phyloP scores from a whole-genome alignment of 371 early-diverging fungal species.

The Vairimorpha ceranae region DNA sequence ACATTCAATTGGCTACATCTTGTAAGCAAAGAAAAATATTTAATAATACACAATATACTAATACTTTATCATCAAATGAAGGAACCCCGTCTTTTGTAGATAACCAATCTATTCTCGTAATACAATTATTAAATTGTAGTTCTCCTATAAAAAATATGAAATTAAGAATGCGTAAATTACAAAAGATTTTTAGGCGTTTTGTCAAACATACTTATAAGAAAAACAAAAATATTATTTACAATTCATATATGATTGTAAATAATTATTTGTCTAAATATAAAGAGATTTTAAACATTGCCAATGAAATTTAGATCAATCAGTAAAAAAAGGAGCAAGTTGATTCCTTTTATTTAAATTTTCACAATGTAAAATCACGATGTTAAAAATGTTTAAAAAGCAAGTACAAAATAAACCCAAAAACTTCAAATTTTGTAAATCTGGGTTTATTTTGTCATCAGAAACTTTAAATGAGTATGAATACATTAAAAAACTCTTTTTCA shows the following conservation, averaged over 20 bases:
- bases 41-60: too few relatives aligned
- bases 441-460: background rate
- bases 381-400: background rate
- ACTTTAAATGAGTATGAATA: slow-evolving; percentile 11
- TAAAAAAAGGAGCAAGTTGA: background rate
- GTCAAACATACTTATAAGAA: background rate
- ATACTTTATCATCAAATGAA: background rate
- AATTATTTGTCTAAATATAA: background rate
- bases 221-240: background rate
- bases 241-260: background rate
- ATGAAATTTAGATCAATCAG: background rate
- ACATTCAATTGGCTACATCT: background rate
- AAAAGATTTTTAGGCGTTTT: background rate
- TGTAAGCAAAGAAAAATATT: background rate
- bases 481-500: background rate
- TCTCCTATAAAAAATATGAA: too few relatives aligned
- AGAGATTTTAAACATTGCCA: background rate
- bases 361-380: background rate
- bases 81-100: background rate
- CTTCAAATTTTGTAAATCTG: background rate
- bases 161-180: too few relatives aligned
- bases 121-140: too few relatives aligned
- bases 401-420: background rate
- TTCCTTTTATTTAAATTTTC: background rate
- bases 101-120: too few relatives aligned